Evolutionary conservation across 331 rosid species (phyloP).

Genomic region (Malus hybrid): DNA sequence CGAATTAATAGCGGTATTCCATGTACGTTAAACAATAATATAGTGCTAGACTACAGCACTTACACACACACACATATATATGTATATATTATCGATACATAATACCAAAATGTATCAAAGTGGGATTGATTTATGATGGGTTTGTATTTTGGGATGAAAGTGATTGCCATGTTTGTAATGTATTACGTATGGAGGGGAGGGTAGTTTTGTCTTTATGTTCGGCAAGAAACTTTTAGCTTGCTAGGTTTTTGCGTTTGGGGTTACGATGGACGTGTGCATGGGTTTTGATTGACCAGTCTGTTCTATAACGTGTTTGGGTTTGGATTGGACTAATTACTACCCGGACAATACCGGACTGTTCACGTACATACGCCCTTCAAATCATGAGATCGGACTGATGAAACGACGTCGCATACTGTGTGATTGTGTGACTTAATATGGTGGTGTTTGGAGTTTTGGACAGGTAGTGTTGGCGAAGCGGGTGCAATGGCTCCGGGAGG

Average conservation of each 20-base stretch:
- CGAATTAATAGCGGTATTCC: too few species aligned
- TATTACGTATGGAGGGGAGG: background rate
- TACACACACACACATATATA: too few species aligned
- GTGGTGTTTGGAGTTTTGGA: background rate
- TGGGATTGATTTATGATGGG: background rate
- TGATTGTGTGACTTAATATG: background rate
- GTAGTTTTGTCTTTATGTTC: background rate
- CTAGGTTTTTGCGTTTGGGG: background rate
- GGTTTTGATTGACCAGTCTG: constrained; percentile 14
- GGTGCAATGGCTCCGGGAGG: constrained; percentile 26
- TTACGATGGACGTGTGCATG: constrained; percentile 77
- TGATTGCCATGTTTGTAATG: background rate
- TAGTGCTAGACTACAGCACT: too few species aligned
- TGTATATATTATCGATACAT: too few species aligned
- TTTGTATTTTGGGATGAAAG: background rate
- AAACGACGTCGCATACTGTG: background rate
- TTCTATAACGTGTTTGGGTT: background rate
- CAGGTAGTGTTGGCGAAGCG: constrained; percentile 37
- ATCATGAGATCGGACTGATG: background rate
- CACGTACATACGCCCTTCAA: background rate
- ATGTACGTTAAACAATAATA: too few species aligned
- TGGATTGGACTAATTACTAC: too few species aligned
- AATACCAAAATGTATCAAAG: background rate
- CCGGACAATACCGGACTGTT: background rate
- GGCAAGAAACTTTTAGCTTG: background rate